Evolutionary conservation across 1,284 basidiomycete genomes (phyloP).

Genomic region (Microbotryum silenes-acaulis): DNA sequence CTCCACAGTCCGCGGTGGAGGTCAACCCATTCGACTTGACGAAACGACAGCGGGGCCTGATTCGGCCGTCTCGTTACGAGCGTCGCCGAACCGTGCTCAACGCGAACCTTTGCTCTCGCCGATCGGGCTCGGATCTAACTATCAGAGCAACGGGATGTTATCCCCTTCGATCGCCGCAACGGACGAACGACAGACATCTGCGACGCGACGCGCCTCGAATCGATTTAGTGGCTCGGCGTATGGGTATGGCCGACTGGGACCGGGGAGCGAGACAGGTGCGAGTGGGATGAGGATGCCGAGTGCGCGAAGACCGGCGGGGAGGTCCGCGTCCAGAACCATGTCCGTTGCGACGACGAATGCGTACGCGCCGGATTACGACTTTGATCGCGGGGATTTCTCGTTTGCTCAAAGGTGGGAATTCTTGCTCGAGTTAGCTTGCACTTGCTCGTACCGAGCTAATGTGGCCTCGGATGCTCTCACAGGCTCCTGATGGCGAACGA

Average conservation of each 20-base stretch:
- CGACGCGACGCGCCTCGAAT: constrained; percentile 52
- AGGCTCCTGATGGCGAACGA: constrained; percentile 81
- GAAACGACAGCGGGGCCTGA: not conserved
- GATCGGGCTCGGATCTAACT: too few species aligned
- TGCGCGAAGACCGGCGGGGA: not conserved
- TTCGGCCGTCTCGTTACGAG: constrained; percentile 2
- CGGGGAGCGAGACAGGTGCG: constrained; percentile 3
- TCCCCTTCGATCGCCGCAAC: too few species aligned
- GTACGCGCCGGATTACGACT: constrained; percentile 31
- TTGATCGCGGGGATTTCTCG: constrained; percentile 42
- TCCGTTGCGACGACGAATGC: constrained; percentile 20
- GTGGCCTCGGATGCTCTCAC: not conserved
- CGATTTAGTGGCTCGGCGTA: constrained; percentile 63
- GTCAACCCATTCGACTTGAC: constrained; percentile 10
- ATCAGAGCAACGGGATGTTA: too few species aligned
- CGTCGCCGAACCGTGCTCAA: not conserved
- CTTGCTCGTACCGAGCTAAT: not conserved
- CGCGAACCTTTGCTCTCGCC: too few species aligned
- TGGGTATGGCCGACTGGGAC: constrained; percentile 48
- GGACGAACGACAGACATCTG: too few species aligned
- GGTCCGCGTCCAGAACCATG: not conserved
- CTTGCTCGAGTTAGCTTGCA: not conserved
- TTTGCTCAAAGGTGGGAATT: constrained; percentile 59
- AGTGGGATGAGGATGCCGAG: constrained; percentile 23
- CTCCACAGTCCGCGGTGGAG: not conserved